These are phyloP conservation scores for Tetradesmus lagerheimii DNA, from an alignment of 139 green algal species.

Conservation along the genomic window DNA sequence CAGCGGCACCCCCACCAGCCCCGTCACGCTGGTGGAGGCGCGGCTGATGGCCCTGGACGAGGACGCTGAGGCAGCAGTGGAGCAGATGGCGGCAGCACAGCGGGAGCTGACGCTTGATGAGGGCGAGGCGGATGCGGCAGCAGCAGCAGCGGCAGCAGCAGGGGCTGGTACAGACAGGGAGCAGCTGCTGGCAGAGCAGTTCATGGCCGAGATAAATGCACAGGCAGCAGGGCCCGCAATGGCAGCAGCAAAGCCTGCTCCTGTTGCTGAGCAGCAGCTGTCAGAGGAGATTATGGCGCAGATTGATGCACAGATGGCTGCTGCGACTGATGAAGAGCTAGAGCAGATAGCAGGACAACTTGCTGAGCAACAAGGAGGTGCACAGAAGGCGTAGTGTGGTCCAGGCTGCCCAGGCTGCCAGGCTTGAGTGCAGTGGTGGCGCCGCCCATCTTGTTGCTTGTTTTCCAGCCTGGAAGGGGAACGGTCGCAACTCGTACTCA, in stretches of 20 bases:
- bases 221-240: neutral
- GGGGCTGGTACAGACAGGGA: neutral
- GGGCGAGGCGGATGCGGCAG: neutral
- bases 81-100: slow-evolving; percentile 21
- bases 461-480: too few relatives aligned
- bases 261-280: neutral
- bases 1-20: neutral
- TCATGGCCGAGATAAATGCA: neutral
- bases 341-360: neutral
- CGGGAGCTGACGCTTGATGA: neutral
- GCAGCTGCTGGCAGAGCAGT: slow-evolving; percentile 15
- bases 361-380: too few relatives aligned
- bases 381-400: too few relatives aligned
- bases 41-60: slow-evolving; percentile 21
- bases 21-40: slow-evolving; percentile 22
- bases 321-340: neutral
- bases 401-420: too few relatives aligned
- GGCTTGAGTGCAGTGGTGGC: too few relatives aligned
- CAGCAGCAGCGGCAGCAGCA: neutral
- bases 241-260: neutral
- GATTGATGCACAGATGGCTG: neutral
- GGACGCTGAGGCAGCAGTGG: slow-evolving; percentile 18
- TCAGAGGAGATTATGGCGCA: neutral
- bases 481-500: too few relatives aligned
- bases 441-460: too few relatives aligned